Base-by-base conservation (phyloP, 371 early-diverging fungal genomes). In the Mucor velutinosus region DNA sequence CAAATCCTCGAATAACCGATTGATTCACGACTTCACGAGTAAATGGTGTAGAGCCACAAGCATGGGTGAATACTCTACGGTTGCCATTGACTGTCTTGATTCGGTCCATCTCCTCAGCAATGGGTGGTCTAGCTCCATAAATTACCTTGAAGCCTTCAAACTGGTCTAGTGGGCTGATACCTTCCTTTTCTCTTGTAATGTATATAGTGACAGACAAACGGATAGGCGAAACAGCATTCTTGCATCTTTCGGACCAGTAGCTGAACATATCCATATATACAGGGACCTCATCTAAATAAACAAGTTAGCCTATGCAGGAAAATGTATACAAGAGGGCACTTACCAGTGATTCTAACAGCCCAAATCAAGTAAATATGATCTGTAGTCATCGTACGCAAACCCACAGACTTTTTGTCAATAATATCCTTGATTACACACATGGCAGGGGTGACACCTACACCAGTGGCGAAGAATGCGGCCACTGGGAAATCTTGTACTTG, bases 401-500 rank as follows among this genome's bases (percentile, higher is more conserved):
- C 82, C 7, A 63, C 67, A 0, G 77, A 51, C 47, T 77, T 76
- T 23, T 71, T 69, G 45, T 77, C 75, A 3, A 76, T 67, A 19
- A 72, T 66, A 25, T 82, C 79, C 27, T 79, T 77, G 63, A 79
- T 70, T 21, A 79, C 65, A 7, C 79, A 66, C 43, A 82, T 51
- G 1, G 82, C 79, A 53, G 82, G 82, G 0, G 82, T 82, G 14
- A 77, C 68, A 58, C 82, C 82, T 41, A 82, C 76, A 66, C 82
- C 82, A 37, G 79, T 70, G 19, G 76, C 79, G 58, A 74, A 77
- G 21, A 65, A 64, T 19, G 66, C 70, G 56, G 79, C 49, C 1
- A 74, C 71, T 21, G 70, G 67, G 49, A 73, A 76, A 69, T 82
- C 82, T 66, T 77, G 79, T 21, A 70, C 76, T 49, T 73, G 76